Conservation (phyloP, 768 basidiomycete species). For the Leccinellum luteum region DNA sequence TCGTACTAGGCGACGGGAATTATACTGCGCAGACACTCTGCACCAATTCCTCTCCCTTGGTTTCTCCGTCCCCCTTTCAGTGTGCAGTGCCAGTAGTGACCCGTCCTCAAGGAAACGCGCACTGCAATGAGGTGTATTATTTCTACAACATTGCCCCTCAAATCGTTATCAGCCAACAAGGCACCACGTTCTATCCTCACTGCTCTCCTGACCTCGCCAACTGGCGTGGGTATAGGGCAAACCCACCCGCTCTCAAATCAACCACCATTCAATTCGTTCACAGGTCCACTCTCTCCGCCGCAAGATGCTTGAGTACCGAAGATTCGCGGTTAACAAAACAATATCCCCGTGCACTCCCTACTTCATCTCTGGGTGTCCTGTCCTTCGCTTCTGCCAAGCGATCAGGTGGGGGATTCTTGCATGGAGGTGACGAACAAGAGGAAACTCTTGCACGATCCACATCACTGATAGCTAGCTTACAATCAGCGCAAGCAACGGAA, state of each 20-base stretch:
- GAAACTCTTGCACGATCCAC: conserved; percentile 41
- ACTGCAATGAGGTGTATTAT: conserved; percentile 2
- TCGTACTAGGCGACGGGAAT: conserved; percentile 41
- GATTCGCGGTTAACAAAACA: conserved; percentile 11
- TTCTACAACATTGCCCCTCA: conserved; percentile 36
- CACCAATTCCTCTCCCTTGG: conserved; percentile 2
- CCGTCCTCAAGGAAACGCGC: conserved; percentile 2
- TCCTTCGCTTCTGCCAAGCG: conserved; percentile 44
- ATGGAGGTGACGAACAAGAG: conserved; percentile 47
- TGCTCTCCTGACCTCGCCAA: conserved; percentile 34
- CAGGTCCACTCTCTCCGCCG: conserved; percentile 32
- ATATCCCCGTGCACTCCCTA: conserved; percentile 18
- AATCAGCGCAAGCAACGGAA: conserved; percentile 29
- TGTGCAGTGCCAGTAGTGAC: conserved; percentile 7
- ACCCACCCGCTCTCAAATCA: not conserved
- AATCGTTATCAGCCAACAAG: conserved; percentile 35
- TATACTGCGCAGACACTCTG: conserved; percentile 32
- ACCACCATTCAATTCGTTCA: conserved; percentile 30
- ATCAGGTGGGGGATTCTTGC: conserved; percentile 43
- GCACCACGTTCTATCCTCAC: conserved; percentile 41
- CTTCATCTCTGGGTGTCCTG: conserved; percentile 36
- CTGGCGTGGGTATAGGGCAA: conserved; percentile 29
- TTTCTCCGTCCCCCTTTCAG: conserved; percentile 18
- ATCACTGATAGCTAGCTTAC: conserved; percentile 40
- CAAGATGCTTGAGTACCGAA: conserved; percentile 25